Conservation (phyloP, 805 yeast genomes). For the Starmerella asiatica region DNA sequence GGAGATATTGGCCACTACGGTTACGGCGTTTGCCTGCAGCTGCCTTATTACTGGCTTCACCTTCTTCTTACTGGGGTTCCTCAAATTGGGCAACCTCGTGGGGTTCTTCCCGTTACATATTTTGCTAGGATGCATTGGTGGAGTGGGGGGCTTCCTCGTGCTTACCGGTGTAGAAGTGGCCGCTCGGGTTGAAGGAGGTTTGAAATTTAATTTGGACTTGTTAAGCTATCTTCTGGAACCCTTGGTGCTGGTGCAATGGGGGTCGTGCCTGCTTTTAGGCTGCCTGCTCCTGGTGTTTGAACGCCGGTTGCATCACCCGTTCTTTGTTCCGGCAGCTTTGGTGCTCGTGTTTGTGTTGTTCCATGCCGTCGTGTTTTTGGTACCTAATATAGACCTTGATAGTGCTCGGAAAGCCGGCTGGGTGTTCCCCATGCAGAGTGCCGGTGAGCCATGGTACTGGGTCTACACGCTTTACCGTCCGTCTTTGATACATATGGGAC, state of each 20-base stretch:
- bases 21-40: conserved; percentile 70
- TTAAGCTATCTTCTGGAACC: conserved; percentile 31
- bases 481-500: conserved; percentile 57
- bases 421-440: conserved; percentile 58
- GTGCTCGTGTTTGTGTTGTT: conserved; percentile 54
- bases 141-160: conserved; percentile 86
- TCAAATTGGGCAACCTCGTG: conserved; percentile 69
- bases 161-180: conserved; percentile 87
- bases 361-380: conserved; percentile 50
- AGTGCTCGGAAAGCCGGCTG: conserved; percentile 64
- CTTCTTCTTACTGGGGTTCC: conserved; percentile 63
- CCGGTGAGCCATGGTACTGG: conserved; percentile 72
- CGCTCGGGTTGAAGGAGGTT: conserved; percentile 63
- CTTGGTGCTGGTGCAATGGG: conserved; percentile 49
- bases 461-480: conserved; percentile 67
- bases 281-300: conserved; percentile 46
- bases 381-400: conserved; percentile 53
- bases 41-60: conserved; percentile 77
- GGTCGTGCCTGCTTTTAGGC: conserved; percentile 54
- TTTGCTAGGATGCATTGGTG: conserved; percentile 93
- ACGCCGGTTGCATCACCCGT: conserved; percentile 46
- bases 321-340: conserved; percentile 71
- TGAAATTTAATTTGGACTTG: conserved; percentile 50
- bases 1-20: conserved; percentile 67
- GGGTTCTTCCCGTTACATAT: conserved; percentile 96